phyloP scores from a whole-genome alignment of 352 stramenopile genomes.

The Globisporangium irregulare region DNA sequence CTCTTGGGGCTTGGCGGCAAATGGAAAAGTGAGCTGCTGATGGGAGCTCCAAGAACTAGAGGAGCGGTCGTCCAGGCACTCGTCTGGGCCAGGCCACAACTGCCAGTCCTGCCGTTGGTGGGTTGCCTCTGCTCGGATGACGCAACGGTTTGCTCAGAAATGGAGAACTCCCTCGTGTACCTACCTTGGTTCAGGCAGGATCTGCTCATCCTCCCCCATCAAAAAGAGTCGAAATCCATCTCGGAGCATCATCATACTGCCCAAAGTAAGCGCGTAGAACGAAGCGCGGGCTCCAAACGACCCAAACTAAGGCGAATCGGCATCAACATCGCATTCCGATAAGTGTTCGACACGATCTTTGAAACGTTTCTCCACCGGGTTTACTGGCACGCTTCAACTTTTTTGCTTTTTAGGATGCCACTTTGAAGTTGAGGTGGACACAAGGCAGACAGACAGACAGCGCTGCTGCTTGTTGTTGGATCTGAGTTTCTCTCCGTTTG shows the following conservation, averaged over 20 bases:
- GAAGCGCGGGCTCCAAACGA: background rate
- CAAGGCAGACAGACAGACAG: background rate
- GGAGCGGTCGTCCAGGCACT: background rate
- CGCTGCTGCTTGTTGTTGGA: too few relatives aligned
- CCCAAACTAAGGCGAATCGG: background rate
- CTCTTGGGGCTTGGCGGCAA: background rate
- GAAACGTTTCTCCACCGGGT: background rate
- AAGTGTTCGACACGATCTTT: background rate
- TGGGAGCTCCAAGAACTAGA: background rate
- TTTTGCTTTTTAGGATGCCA: background rate
- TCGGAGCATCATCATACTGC: background rate
- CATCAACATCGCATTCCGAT: background rate
- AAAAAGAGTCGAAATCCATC: background rate
- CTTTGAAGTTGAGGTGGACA: constrained; percentile 1
- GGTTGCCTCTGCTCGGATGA: background rate
- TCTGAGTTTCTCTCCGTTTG: too few relatives aligned
- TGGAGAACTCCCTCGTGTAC: background rate
- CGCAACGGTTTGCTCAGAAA: background rate
- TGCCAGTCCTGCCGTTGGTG: too few relatives aligned
- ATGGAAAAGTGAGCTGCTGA: background rate
- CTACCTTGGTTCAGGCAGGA: background rate
- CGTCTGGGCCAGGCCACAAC: background rate
- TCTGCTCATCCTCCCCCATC: background rate
- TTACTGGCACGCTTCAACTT: constrained; percentile 5
- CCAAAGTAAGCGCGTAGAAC: background rate